phyloP scores from a whole-genome alignment of 768 basidiomycete genomes.

The Mycena vitilis region DNA sequence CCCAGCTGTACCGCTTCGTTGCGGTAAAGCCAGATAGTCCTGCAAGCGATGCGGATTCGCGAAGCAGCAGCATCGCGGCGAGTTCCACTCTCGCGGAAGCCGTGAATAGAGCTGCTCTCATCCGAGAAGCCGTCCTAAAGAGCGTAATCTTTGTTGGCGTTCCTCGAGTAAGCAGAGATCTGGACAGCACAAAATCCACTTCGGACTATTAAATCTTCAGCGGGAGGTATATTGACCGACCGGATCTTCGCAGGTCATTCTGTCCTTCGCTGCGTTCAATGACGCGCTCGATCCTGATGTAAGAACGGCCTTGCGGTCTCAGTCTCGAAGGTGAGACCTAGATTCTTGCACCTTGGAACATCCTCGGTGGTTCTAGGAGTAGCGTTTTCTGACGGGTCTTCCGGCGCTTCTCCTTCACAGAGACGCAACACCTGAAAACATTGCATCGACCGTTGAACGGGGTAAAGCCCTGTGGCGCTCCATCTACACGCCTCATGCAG shows the following conservation, averaged over 20 bases:
- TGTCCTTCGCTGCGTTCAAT: conserved; percentile 81
- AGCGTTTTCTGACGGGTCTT: conserved; percentile 34
- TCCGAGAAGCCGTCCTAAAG: conserved; percentile 91
- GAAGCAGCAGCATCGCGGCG: conserved; percentile 52
- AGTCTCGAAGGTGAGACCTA: conserved; percentile 69
- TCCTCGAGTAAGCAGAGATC: conserved; percentile 69
- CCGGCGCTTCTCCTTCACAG: conserved; percentile 48
- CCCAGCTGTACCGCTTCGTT: conserved; percentile 82
- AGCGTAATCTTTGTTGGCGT: conserved; percentile 91
- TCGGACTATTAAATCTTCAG: not conserved
- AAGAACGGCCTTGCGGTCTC: conserved; percentile 72
- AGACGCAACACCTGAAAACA: conserved; percentile 68
- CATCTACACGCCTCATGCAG: conserved; percentile 90
- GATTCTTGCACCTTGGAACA: conserved; percentile 29
- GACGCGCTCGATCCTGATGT: conserved; percentile 87
- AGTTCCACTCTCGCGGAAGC: conserved; percentile 61
- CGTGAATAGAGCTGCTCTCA: conserved; percentile 81
- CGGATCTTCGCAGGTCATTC: conserved; percentile 72
- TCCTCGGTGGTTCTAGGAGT: conserved; percentile 30
- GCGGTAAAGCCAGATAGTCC: conserved; percentile 50
- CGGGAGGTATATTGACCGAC: conserved; percentile 27
- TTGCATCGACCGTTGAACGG: conserved; percentile 75
- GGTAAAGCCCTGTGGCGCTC: conserved; percentile 84
- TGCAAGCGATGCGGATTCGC: conserved; percentile 49
- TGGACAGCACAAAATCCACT: not conserved